A percentile compares a stretch with the other conserved stretches of the same genome.
phyloP scores from a whole-genome alignment of 805 yeast genomes.

The Sungouiozyma ichnusensis region DNA sequence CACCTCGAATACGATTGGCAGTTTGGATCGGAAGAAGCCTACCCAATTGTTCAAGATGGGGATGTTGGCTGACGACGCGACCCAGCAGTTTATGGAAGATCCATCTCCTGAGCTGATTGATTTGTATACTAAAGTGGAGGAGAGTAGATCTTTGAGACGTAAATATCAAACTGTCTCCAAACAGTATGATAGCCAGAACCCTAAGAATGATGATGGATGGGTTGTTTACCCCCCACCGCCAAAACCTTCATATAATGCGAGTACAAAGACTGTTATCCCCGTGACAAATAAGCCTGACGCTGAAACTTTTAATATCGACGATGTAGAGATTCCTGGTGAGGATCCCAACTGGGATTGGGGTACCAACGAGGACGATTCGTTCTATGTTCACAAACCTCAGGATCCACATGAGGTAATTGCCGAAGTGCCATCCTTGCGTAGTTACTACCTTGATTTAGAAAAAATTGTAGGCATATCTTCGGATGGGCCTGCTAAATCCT shows the following conservation, averaged over 20 bases:
- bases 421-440: slow-evolving; percentile 71
- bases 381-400: slow-evolving; percentile 41
- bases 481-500: slow-evolving; percentile 94
- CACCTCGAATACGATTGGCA: not conserved
- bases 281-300: slow-evolving; percentile 33
- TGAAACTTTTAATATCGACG: slow-evolving; percentile 32
- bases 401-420: slow-evolving; percentile 32
- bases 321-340: slow-evolving; percentile 36
- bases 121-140: slow-evolving; percentile 49
- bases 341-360: slow-evolving; percentile 46
- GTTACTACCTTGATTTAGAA: slow-evolving; percentile 77
- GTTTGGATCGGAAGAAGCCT: not conserved
- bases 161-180: slow-evolving; percentile 62
- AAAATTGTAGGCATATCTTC: slow-evolving; percentile 63
- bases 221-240: slow-evolving; percentile 88
- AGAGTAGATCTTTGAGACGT: slow-evolving; percentile 63
- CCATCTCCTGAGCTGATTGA: slow-evolving; percentile 62
- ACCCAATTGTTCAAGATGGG: slow-evolving; percentile 34
- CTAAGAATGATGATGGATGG: slow-evolving; percentile 72
- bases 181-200: slow-evolving; percentile 71
- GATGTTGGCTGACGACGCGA: slow-evolving; percentile 37
- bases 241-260: slow-evolving; percentile 69
- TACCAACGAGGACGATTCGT: slow-evolving; percentile 56
- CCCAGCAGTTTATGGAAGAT: slow-evolving; percentile 41
- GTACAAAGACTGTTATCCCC: slow-evolving; percentile 41